Conservation (phyloP, 2,329 filamentous ascomycete species). For the Clonostachys solani region DNA sequence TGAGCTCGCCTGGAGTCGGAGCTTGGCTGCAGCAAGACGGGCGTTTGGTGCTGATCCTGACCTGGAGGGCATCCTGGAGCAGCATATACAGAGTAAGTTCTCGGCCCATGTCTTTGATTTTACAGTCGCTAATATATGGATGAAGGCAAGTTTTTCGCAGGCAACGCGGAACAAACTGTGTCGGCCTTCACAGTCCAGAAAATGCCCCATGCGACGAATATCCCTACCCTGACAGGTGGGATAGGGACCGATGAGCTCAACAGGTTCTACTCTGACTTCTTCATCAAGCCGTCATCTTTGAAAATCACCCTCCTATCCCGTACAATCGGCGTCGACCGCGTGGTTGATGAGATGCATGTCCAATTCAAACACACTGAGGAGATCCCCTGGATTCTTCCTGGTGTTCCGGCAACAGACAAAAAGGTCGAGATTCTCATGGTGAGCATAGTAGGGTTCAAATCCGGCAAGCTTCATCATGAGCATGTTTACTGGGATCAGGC, state of each 20-base stretch:
- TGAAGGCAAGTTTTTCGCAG: constrained; percentile 47
- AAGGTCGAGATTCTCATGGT: constrained; percentile 53
- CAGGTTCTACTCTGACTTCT: constrained; percentile 62
- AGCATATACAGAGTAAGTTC: constrained; percentile 49
- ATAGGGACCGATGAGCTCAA: constrained; percentile 54
- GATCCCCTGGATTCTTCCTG: constrained; percentile 59
- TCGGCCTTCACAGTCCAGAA: constrained; percentile 54
- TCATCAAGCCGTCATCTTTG: constrained; percentile 58
- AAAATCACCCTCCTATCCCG: constrained; percentile 58
- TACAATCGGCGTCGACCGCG: constrained; percentile 59
- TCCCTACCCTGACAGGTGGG: constrained; percentile 62
- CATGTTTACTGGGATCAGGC: constrained; percentile 64
- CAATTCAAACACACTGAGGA: constrained; percentile 52
- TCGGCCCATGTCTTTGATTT: neutral
- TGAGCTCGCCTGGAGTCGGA: constrained; percentile 66
- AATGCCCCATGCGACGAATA: constrained; percentile 64
- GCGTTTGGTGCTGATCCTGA: constrained; percentile 62
- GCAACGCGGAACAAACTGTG: constrained; percentile 57
- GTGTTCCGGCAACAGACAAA: constrained; percentile 49
- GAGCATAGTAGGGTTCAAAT: constrained; percentile 53
- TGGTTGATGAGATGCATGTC: constrained; percentile 60
- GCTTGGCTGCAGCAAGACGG: constrained; percentile 51
- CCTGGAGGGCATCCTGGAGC: constrained; percentile 60
- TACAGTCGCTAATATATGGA: constrained; percentile 6
- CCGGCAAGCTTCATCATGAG: constrained; percentile 56